Percentiles rank a stretch among this genome's conserved stretches.
Conservation (phyloP, 1,139 yeast species). For the Geotrichum histeridarum region DNA sequence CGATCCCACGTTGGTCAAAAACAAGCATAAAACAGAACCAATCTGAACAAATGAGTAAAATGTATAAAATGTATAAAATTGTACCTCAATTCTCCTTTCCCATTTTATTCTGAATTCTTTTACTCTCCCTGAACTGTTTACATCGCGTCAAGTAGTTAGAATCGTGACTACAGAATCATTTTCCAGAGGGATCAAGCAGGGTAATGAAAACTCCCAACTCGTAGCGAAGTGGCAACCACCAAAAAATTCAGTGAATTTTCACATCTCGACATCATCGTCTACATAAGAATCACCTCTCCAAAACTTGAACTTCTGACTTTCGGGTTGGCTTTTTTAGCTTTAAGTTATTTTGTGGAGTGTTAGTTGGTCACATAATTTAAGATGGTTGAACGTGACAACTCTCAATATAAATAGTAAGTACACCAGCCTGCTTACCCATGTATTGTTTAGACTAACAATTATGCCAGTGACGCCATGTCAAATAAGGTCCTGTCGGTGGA, state of each 20-base stretch:
- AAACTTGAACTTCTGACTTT: not conserved
- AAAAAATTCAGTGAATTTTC: not conserved
- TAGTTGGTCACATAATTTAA: not conserved
- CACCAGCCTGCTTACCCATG: not conserved
- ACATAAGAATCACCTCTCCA: not conserved
- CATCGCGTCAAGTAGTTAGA: no score
- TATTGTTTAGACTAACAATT: conserved; percentile 3
- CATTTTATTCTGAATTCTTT: no score
- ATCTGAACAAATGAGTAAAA: no score
- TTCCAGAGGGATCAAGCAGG: not conserved
- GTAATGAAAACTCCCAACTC: conserved; percentile 2
- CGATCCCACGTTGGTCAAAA: no score
- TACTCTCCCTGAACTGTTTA: no score
- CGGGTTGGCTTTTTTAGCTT: not conserved
- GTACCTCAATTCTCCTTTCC: no score
- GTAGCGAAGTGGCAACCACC: not conserved
- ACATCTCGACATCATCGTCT: not conserved
- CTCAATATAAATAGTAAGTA: conserved; percentile 32
- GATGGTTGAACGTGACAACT: conserved; percentile 27
- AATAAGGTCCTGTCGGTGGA: conserved; percentile 66
- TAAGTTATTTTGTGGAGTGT: not conserved
- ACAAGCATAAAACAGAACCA: no score
- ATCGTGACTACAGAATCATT: not conserved
- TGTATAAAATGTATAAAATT: no score
- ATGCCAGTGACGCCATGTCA: conserved; percentile 46